phyloP scores from a whole-genome alignment of 176 grass and related monocot species.

The Cymbopogon citratus region DNA sequence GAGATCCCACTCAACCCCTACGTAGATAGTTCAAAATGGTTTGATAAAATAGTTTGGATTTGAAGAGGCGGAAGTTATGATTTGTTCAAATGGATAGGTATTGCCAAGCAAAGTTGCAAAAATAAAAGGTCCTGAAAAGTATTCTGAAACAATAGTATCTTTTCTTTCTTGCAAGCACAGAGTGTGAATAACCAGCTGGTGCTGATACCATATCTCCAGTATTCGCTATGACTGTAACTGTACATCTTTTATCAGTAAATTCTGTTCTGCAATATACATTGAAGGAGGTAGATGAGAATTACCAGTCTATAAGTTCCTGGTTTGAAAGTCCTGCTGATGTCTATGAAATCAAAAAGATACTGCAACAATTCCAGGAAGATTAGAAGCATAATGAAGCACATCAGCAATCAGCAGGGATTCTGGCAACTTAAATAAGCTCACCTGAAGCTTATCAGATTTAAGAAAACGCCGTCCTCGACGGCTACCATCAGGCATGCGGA shows the following conservation, averaged over 20 bases:
- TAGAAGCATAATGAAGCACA: slow-evolving; percentile 18
- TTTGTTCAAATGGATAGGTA: background rate
- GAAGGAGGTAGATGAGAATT: slow-evolving; percentile 29
- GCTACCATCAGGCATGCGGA: slow-evolving; percentile 12
- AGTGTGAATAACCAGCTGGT: background rate
- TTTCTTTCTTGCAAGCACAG: background rate
- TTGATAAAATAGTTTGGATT: background rate
- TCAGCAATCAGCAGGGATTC: background rate
- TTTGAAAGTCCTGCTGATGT: slow-evolving; percentile 78
- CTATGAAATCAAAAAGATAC: slow-evolving; percentile 93
- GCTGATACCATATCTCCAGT: background rate
- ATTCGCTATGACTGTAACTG: background rate
- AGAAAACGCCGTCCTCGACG: slow-evolving; percentile 74
- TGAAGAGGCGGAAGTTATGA: background rate
- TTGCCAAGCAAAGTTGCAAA: background rate
- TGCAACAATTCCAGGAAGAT: slow-evolving; percentile 42
- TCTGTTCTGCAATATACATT: slow-evolving; percentile 4
- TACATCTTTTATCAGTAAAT: slow-evolving; percentile 4
- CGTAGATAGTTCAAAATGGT: slow-evolving; percentile 1
- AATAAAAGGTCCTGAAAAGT: background rate
- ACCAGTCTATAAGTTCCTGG: slow-evolving; percentile 93
- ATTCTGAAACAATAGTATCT: background rate
- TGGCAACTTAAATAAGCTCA: slow-evolving; percentile 26
- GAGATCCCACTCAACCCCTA: background rate
- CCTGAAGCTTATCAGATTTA: slow-evolving; percentile 91